Evolutionary conservation across 1,284 basidiomycete genomes (phyloP), one percentile per base, ranked within the genome.

Genomic region (Coniophora puteana): DNA sequence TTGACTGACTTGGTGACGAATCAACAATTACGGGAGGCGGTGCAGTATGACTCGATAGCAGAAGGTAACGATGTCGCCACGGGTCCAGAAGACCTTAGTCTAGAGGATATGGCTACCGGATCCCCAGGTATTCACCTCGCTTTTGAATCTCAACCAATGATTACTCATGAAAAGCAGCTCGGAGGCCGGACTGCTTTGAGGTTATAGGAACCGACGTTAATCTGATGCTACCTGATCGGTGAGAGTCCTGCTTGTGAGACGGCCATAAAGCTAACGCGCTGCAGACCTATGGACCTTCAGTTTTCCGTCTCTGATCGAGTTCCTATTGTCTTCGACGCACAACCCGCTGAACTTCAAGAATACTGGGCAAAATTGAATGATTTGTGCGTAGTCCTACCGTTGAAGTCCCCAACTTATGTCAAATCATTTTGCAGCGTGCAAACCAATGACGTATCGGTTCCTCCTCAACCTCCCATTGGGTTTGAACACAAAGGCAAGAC

Each of bases 211-310:
- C 52, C 11, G 51, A 51, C 14, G 33, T 74, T 18, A 68, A 82
- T 51, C 35, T 83, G 23, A 64, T 80, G 66, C 59, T 83, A 47
- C 81, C 80, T 30, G 71, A 80, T 50, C 68, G 77, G 80, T 78
- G 42, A 38, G 69, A 36, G 13, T 26, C 36, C 27, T 36, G n/a
- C 35, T 26, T 27, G 30, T 41, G 27, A 36, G 26, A 25, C 31
- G 21, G 34, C 40, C 23, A 24, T 18, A 35, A 40, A 51, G 17
- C 18, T 40, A 14, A 33, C 30, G 26, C 10, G 34, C 28, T 36
- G 25, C 47, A 81, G 79, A 13, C 65, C 69, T 10, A 67, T 74
- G 64, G 78, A 81, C 48, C 44, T 73, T 44, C 65, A 67, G n/a
- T 61, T 77, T 38, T 60, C 68, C 39, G 54, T 69, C 22, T 62